Evolutionary conservation across 1,139 yeast species (phyloP).

Genomic region (Casaregolazyma lundiana): DNA sequence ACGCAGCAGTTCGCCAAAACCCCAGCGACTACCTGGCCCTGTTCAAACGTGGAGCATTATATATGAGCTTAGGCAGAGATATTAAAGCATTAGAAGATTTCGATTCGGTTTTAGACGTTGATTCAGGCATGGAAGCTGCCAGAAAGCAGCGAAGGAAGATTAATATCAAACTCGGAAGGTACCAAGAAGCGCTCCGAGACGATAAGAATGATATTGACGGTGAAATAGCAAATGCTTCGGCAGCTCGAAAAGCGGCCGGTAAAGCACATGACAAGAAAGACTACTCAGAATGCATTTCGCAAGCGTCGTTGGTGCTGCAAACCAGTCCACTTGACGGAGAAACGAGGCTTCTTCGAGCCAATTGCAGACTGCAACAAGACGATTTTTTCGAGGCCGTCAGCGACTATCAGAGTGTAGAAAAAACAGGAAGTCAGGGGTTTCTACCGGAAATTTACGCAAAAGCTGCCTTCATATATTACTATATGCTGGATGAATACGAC

Average conservation of each 20-base stretch:
- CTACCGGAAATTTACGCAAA: conserved; percentile 29
- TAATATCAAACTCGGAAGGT: conserved; percentile 32
- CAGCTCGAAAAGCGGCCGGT: conserved; percentile 15
- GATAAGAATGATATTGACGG: conserved; percentile 9
- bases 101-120: conserved; percentile 29
- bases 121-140: conserved; percentile 36
- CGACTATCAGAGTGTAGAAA: conserved; percentile 9
- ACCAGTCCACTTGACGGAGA: conserved; percentile 28
- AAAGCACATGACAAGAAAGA: conserved; percentile 21
- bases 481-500: conserved; percentile 48
- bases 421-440: conserved; percentile 23
- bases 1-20: conserved; percentile 28
- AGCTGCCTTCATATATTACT: conserved; percentile 44
- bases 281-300: conserved; percentile 28
- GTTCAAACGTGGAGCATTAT: conserved; percentile 38
- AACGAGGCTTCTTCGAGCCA: conserved; percentile 30
- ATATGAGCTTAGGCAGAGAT: conserved; percentile 34
- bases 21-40: conserved; percentile 33
- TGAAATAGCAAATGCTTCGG: conserved; percentile 6
- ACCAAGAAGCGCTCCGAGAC: conserved; percentile 11
- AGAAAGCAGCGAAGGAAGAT: conserved; percentile 33
- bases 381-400: conserved; percentile 14
- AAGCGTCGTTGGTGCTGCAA: conserved; percentile 29
- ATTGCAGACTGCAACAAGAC: conserved; percentile 31
- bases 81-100: conserved; percentile 36